Base-by-base conservation (phyloP, 1,139 yeast genomes). In the Yamadazyma pseudoaaseri region DNA sequence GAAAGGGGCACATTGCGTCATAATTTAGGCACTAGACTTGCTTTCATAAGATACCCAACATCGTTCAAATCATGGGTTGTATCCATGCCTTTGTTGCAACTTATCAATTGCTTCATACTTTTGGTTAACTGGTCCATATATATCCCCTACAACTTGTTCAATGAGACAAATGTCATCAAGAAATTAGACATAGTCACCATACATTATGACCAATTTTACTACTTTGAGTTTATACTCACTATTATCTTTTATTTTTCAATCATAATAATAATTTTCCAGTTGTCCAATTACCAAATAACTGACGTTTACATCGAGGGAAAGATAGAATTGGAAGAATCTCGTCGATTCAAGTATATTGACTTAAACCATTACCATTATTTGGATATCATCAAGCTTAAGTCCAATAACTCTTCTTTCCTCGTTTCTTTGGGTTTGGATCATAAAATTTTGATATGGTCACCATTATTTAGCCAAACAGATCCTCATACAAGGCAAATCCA, bases 361-460 rank as follows among this genome's bases (percentile, higher is more conserved):
- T 61, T 86, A 30, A 44, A 62, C 16, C 39, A 41, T 11, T 23
- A 34, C 2, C 89, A 82, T 51, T 56, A 65, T 17, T 60, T 84
- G 33, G 95, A 86, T 54, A 70, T 85, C 6, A 66, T 83, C 24
- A 71, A 71, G 41, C 62, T 85, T 10, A 62, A 66, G 11, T 73
- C 86, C 1, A 78, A 81, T 21, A 65, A 70, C 31, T 71, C 73
- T 47, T 82, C 81, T 9, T 81, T 71, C 50, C 62, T 86, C 25
- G 80, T 83, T 0, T 73, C 90, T 0, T 70, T 83, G 20, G 90
- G 90, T 3, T 60, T 86, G 46, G 95, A 86, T 49, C 89, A 82
- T 47, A 76, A 70, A 39, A 67, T 86, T 2, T 57, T 78, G 24
- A 75, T 85, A 8, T 86, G 95, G 95, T 79, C 86, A 1, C 94